These are phyloP conservation scores for Clarireedia monteithiana DNA, from an alignment of 2,329 filamentous ascomycete species.

Conservation along the genomic window DNA sequence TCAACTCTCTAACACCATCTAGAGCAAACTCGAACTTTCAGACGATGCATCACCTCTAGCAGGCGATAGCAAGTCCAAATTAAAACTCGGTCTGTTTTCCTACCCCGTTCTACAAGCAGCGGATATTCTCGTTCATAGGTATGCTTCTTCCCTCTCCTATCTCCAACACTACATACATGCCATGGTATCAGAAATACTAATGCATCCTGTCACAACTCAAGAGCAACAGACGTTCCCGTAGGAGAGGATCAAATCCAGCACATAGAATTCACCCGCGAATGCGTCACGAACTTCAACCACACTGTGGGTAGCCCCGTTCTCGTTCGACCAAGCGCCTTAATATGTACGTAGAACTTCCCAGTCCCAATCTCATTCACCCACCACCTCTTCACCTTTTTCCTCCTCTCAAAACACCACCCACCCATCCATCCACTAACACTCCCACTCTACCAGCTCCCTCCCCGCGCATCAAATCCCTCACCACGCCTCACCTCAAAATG, in stretches of 20 bases:
- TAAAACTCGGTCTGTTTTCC: slow-evolving; percentile 87
- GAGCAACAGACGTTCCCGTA: slow-evolving; percentile 89
- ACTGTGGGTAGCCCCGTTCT: slow-evolving; percentile 53
- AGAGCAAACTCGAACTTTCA: slow-evolving; percentile 67
- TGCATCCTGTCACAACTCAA: slow-evolving; percentile 27
- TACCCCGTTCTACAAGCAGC: slow-evolving; percentile 95
- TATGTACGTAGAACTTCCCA: slow-evolving; percentile 44
- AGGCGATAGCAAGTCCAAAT: slow-evolving; percentile 47
- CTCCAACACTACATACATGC: background rate
- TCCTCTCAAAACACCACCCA: background rate
- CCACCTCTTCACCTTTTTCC: background rate
- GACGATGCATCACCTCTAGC: slow-evolving; percentile 52
- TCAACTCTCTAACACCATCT: background rate
- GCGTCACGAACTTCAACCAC: slow-evolving; percentile 81
- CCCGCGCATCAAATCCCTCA: slow-evolving; percentile 84
- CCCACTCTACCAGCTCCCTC: slow-evolving; percentile 40
- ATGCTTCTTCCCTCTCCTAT: slow-evolving; percentile 13
- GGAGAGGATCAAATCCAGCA: slow-evolving; percentile 95
- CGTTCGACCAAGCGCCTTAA: slow-evolving; percentile 59
- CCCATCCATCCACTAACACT: background rate
- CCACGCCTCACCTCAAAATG: slow-evolving; percentile 77
- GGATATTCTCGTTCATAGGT: slow-evolving; percentile 83
- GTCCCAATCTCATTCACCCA: background rate
- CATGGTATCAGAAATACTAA: background rate
- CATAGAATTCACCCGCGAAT: slow-evolving; percentile 83